Conservation (phyloP, 371 early-diverging fungal genomes). For the Mucor velutinosus region DNA sequence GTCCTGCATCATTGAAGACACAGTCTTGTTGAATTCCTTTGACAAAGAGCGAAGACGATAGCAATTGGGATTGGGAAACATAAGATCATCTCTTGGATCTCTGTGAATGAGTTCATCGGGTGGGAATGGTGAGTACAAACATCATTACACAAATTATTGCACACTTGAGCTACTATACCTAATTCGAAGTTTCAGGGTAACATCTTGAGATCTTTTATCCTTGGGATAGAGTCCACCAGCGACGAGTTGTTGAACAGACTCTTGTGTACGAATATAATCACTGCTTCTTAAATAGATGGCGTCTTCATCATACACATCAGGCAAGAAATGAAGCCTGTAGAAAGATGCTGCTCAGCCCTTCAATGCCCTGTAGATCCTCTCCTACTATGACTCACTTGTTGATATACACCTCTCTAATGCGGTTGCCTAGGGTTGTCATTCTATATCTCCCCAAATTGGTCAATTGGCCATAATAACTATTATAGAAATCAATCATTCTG, state of each 20-base stretch:
- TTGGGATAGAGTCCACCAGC: slow-evolving; percentile 68
- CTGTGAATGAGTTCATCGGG: slow-evolving; percentile 11
- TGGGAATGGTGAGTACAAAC: background rate
- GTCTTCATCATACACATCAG: slow-evolving; percentile 42
- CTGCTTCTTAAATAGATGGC: slow-evolving; percentile 66
- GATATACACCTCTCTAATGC: slow-evolving; percentile 67
- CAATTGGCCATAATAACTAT: slow-evolving; percentile 74
- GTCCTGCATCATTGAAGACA: slow-evolving; percentile 35
- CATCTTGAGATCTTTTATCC: slow-evolving; percentile 28
- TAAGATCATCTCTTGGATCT: slow-evolving; percentile 43
- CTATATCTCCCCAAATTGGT: slow-evolving; percentile 73
- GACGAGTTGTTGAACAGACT: slow-evolving; percentile 73
- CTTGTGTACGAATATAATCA: slow-evolving; percentile 73
- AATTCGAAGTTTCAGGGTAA: slow-evolving; percentile 38
- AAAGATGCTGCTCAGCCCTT: background rate
- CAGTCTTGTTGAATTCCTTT: slow-evolving; percentile 38
- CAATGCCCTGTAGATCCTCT: background rate
- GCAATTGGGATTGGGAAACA: slow-evolving; percentile 53
- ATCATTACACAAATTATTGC: background rate
- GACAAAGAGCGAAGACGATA: slow-evolving; percentile 35
- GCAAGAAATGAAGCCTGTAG: slow-evolving; percentile 42
- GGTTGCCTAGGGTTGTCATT: slow-evolving; percentile 59
- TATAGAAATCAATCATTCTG: background rate
- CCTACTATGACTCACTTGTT: slow-evolving; percentile 40
- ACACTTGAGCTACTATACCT: slow-evolving; percentile 29